phyloP scores from a whole-genome alignment of 163 green algal species.

The Smithsoniella earleae region DNA sequence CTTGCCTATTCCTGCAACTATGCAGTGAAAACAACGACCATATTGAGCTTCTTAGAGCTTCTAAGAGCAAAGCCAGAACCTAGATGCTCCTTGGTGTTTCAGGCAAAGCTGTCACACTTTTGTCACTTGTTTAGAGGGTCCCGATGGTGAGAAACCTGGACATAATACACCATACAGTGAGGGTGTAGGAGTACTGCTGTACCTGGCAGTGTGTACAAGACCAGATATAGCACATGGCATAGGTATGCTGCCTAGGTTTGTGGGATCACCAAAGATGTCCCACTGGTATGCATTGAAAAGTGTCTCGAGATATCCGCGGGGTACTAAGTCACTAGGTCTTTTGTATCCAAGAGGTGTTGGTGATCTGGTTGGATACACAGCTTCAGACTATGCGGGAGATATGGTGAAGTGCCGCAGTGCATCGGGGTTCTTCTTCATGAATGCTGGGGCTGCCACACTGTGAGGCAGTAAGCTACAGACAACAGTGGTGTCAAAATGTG shows the following conservation, averaged over 20 bases:
- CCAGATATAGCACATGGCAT: conserved; percentile 41
- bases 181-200: conserved; percentile 40
- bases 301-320: conserved; percentile 39
- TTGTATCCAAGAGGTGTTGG: neutral
- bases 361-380: conserved; percentile 13
- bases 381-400: conserved; percentile 31
- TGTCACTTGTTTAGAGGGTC: too few relatives aligned
- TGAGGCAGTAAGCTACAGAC: conserved; percentile 43
- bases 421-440: conserved; percentile 36
- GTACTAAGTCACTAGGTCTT: conserved; percentile 32
- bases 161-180: conserved; percentile 33
- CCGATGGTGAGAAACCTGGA: neutral
- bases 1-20: too few relatives aligned
- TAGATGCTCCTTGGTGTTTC: too few relatives aligned
- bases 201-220: conserved; percentile 38
- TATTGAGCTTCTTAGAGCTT: too few relatives aligned
- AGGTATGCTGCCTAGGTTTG: conserved; percentile 36
- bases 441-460: conserved; percentile 35
- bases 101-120: too few relatives aligned
- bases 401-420: conserved; percentile 30
- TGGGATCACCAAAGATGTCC: conserved; percentile 31
- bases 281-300: conserved; percentile 39
- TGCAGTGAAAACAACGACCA: too few relatives aligned
- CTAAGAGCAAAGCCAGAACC: too few relatives aligned
- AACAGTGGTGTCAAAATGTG: conserved; percentile 39